Evolutionary conservation across 2,329 filamentous ascomycete genomes (phyloP), one percentile per base, ranked within the genome.

Genomic region (Sclerotinia sclerotiorum): DNA sequence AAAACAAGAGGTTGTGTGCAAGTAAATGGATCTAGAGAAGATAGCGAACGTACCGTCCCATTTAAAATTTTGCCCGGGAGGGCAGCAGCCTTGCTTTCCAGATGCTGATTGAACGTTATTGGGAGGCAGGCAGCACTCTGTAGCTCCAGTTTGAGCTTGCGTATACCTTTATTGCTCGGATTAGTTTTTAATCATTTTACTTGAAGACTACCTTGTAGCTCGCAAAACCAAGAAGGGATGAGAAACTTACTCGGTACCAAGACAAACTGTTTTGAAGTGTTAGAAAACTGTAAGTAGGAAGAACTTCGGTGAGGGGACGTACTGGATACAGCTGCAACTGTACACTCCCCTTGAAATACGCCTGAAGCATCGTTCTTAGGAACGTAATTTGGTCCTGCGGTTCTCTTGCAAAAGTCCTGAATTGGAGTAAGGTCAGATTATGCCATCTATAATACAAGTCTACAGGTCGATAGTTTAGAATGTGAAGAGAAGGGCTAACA

Each of bases 341-440:
- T 46, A 8, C 60, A 63, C 27, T 63, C 1, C 5, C 60, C 60
- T n/a, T 63, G 60, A 13, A 63, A 63, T 8, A 63, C 32, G 17
- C 60, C 60, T 5, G 21, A 42, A 15, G 60, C 32, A 51, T 63
- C 60, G 13, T 63, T 27, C 21, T 63, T 63, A 21, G 60, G 60
- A 32, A 63, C 60, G 8, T 63, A 63, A 27, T 51, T 51, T 27
- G 60, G 60, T 2, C 60, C 60, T 0, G 60, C 60, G 10, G 60
- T 63, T 51, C 60, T 63, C 60, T 63, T 63, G 60, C 60, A 63
- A 17, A 63, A 63, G 51, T 63, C 60, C 60, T 63, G 48, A 7
- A 27, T 5, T 19, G 32, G 21, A 8, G 5, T 7, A 63, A 13
- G 27, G 46, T 63, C 15, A 63, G 60, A 13, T 51, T n/a, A 15